Evolutionary conservation across 169 alveolate genomes (phyloP).

Genomic region (Neospora caninum): DNA sequence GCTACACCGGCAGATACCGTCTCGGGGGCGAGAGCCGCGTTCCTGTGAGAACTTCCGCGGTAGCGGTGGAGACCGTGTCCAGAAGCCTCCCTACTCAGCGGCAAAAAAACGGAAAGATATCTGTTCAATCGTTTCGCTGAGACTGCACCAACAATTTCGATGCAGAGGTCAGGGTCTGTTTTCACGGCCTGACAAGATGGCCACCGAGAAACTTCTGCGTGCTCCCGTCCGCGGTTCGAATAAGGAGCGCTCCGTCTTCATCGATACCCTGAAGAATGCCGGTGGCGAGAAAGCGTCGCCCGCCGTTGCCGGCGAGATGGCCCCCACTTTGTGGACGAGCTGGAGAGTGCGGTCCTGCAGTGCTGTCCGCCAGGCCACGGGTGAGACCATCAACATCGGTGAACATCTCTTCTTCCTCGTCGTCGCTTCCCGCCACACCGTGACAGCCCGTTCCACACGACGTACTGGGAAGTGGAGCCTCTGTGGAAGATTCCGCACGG

Average conservation of each 20-base stretch:
- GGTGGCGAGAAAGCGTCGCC: slow-evolving; percentile 6
- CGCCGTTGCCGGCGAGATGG: neutral
- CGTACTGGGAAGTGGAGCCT: neutral
- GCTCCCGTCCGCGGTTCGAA: neutral
- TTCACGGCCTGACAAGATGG: neutral
- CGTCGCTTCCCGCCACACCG: neutral
- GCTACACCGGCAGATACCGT: neutral
- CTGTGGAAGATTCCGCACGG: neutral
- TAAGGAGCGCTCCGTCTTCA: slow-evolving; percentile 18
- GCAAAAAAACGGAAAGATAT: too few species aligned
- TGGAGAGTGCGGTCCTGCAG: neutral
- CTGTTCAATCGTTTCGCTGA: too few species aligned
- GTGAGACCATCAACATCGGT: neutral
- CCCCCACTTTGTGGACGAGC: neutral
- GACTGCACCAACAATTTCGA: too few species aligned
- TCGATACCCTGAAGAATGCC: slow-evolving; percentile 38
- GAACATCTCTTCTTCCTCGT: neutral
- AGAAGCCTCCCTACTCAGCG: too few species aligned
- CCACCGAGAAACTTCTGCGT: neutral
- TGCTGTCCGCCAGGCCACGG: neutral
- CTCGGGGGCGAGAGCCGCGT: neutral
- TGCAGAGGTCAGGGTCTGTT: too few species aligned
- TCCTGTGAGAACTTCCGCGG: neutral
- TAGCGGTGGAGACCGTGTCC: neutral
- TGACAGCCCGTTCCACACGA: neutral